Conservation (phyloP, 225 moss, liverwort and hornwort genomes). For the Climacium dendroides region DNA sequence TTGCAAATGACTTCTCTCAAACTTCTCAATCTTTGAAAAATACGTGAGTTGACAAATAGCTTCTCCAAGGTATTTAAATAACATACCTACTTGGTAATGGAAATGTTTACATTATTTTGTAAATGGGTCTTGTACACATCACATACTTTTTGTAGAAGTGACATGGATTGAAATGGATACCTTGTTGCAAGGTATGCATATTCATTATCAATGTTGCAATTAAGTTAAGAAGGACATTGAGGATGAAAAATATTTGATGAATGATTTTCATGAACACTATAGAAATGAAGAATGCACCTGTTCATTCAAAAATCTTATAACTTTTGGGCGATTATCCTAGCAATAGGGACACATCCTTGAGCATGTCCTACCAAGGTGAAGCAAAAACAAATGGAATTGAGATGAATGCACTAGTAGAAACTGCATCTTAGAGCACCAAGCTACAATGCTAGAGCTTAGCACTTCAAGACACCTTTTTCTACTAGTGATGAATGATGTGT, state of each 20-base stretch:
- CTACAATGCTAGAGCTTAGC: accelerated
- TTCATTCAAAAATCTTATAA: background rate
- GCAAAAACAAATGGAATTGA: background rate
- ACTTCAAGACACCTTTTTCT: accelerated
- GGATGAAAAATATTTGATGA: background rate
- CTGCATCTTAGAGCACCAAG: accelerated
- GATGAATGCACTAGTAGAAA: background rate
- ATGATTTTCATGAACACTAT: accelerated
- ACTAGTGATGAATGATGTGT: background rate
- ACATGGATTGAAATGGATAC: background rate
- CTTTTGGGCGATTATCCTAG: background rate
- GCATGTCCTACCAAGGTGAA: too few relatives aligned
- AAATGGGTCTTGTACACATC: background rate
- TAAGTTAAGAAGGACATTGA: accelerated
- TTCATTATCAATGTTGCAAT: background rate
- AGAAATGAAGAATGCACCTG: accelerated
- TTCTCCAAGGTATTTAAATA: background rate
- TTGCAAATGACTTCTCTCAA: background rate
- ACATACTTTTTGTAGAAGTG: background rate
- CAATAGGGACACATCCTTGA: accelerated
- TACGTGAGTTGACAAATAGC: accelerated
- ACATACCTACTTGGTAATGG: accelerated
- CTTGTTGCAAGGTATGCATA: background rate
- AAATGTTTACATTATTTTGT: accelerated
- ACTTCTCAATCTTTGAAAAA: background rate